Evolutionary conservation across 1,284 basidiomycete genomes (phyloP).

Genomic region (Tylopilus microsporus): DNA sequence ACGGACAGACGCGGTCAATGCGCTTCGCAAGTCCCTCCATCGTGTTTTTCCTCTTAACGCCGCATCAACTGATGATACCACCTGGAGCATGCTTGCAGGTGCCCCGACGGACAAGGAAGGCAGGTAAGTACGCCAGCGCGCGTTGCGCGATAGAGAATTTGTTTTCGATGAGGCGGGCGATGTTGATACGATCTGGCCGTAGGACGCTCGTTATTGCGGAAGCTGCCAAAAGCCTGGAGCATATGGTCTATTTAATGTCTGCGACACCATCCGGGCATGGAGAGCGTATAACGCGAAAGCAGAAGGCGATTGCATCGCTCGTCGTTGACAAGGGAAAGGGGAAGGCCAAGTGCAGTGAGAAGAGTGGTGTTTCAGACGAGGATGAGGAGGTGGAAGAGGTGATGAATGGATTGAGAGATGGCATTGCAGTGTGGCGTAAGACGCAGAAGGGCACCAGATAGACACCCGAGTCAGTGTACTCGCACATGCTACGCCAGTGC

Average conservation of each 20-base stretch:
- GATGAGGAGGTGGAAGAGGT: slow-evolving; percentile 18
- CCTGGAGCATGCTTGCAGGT: slow-evolving; percentile 11
- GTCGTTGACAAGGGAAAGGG: not conserved
- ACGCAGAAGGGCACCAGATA: not conserved
- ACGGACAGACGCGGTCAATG: slow-evolving; percentile 30
- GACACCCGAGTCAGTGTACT: not conserved
- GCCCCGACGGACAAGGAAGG: slow-evolving; percentile 16
- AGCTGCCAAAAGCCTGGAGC: slow-evolving; percentile 25
- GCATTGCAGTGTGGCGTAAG: slow-evolving; percentile 16
- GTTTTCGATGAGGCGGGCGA: not conserved
- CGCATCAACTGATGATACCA: not conserved
- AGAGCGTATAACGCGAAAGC: slow-evolving; percentile 6
- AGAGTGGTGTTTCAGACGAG: not conserved
- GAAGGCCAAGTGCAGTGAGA: not conserved
- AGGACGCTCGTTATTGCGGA: slow-evolving; percentile 25
- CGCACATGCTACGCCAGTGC: no score
- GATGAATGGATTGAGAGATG: slow-evolving; percentile 11
- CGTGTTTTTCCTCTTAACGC: slow-evolving; percentile 28
- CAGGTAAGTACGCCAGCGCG: slow-evolving; percentile 16
- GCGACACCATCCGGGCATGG: slow-evolving; percentile 28
- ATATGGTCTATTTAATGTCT: slow-evolving; percentile 27
- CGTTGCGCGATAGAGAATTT: no score
- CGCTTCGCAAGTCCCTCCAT: slow-evolving; percentile 35
- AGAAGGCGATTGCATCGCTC: slow-evolving; percentile 13
- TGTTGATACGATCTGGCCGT: not conserved